Percentiles rank a stretch among this genome's conserved stretches.
These are phyloP conservation scores for Tubosaeta brunneosetosa DNA, from an alignment of 768 basidiomycete species.

Conservation along the genomic window DNA sequence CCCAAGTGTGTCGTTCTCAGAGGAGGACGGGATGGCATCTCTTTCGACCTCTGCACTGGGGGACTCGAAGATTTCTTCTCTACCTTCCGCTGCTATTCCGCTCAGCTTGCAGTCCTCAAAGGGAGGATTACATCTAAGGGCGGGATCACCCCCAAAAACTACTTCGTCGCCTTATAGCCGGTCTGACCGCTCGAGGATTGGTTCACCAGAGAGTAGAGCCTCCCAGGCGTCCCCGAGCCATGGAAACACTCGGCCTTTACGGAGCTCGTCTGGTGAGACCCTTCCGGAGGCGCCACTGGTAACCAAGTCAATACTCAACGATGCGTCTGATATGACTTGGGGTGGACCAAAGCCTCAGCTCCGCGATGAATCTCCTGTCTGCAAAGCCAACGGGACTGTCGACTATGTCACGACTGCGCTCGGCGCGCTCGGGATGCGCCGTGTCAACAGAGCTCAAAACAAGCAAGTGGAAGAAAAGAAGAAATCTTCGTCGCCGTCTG, in stretches of 20 bases:
- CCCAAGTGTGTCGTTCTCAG: constrained; percentile 8
- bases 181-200: constrained; percentile 15
- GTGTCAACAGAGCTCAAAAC: constrained; percentile 22
- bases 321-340: constrained; percentile 13
- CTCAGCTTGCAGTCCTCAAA: constrained; percentile 13
- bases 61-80: constrained; percentile 4
- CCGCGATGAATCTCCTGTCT: constrained; percentile 7
- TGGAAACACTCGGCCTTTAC: constrained; percentile 1
- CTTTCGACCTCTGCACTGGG: constrained; percentile 1
- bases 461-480: constrained; percentile 24
- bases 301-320: constrained; percentile 15
- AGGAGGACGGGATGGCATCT: constrained; percentile 14
- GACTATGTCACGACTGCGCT: constrained; percentile 20
- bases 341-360: constrained; percentile 11
- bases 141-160: constrained; percentile 5
- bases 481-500: constrained; percentile 3
- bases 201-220: constrained; percentile 14
- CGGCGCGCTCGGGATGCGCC: constrained; percentile 28
- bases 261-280: constrained; percentile 5
- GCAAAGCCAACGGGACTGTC: constrained; percentile 15
- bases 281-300: constrained; percentile 5
- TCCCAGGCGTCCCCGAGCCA: constrained; percentile 6
- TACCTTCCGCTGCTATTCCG: constrained; percentile 15
- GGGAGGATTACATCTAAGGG: constrained; percentile 6
- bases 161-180: constrained; percentile 9